Percentiles rank a stretch among this genome's conserved stretches.
Conservation (phyloP, 352 stramenopile species). For the Phytophthora megakarya region DNA sequence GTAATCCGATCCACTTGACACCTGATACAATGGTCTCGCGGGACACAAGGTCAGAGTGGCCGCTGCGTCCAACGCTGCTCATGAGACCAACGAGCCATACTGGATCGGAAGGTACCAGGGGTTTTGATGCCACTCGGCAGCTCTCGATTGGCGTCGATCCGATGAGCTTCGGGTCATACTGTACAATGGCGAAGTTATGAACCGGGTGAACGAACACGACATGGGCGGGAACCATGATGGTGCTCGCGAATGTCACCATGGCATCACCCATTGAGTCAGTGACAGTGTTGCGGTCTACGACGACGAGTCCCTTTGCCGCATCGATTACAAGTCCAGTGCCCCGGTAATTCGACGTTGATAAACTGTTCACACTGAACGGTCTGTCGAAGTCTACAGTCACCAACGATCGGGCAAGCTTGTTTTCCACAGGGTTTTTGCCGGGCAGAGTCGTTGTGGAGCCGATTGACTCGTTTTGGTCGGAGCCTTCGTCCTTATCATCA, state of each 20-base stretch:
- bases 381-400: conserved; percentile 88
- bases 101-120: conserved; percentile 69
- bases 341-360: conserved; percentile 86
- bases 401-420: conserved; percentile 81
- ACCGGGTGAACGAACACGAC: conserved; percentile 93
- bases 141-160: conserved; percentile 82
- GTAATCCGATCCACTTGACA: conserved; percentile 86
- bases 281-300: conserved; percentile 93
- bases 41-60: conserved; percentile 83
- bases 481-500: conserved; percentile 19
- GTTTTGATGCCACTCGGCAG: conserved; percentile 68
- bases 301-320: conserved; percentile 82
- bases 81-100: conserved; percentile 88
- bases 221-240: conserved; percentile 85
- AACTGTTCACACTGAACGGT: conserved; percentile 86
- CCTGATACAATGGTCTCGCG: conserved; percentile 86
- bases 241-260: conserved; percentile 91
- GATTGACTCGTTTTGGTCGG: conserved; percentile 35
- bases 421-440: conserved; percentile 82
- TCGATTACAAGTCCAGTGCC: conserved; percentile 91
- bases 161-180: conserved; percentile 90
- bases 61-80: conserved; percentile 78
- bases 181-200: conserved; percentile 93
- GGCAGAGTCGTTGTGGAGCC: conserved; percentile 82
- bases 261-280: conserved; percentile 87